Percentiles rank a stretch among this genome's conserved stretches.
These are phyloP conservation scores for Talaromyces rugulosus DNA, from an alignment of 2,329 filamentous ascomycete genomes.

Conservation along the genomic window DNA sequence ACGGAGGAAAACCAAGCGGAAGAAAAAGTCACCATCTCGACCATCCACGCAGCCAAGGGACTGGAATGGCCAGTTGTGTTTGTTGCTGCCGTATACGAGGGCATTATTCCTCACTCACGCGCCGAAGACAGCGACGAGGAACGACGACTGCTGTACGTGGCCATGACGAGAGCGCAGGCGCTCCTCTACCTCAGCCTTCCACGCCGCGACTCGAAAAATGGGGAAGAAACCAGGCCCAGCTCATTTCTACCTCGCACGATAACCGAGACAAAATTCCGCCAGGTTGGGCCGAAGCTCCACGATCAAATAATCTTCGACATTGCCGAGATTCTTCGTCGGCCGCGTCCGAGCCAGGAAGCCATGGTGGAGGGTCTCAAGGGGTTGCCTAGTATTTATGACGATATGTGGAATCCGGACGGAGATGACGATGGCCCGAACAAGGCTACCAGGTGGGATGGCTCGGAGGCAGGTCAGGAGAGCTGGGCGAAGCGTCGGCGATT, in stretches of 20 bases:
- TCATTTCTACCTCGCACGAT: conserved; percentile 61
- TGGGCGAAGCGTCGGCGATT: conserved; percentile 26
- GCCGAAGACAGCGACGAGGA: conserved; percentile 86
- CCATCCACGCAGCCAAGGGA: conserved; percentile 93
- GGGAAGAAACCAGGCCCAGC: conserved; percentile 63
- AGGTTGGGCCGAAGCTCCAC: conserved; percentile 67
- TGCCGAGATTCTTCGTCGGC: conserved; percentile 65
- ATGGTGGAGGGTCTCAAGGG: conserved; percentile 47
- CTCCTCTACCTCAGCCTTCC: conserved; percentile 83
- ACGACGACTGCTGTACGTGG: conserved; percentile 83
- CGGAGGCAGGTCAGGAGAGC: conserved; percentile 17
- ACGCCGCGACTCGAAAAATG: conserved; percentile 57
- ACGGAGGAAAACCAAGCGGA: conserved; percentile 49
- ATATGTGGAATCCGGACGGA: conserved; percentile 64
- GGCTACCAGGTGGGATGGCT: conserved; percentile 35
- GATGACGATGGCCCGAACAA: conserved; percentile 36
- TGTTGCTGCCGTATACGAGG: conserved; percentile 82
- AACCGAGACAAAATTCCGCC: conserved; percentile 52
- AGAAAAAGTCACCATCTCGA: conserved; percentile 78
- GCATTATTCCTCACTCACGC: conserved; percentile 83
- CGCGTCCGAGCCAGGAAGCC: conserved; percentile 52
- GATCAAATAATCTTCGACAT: conserved; percentile 60
- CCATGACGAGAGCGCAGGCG: conserved; percentile 89
- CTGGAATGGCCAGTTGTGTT: conserved; percentile 96
- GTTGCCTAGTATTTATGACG: conserved; percentile 61